These are phyloP conservation scores for Ophiostoma sp. DNA, from an alignment of 2,329 filamentous ascomycete genomes.

Conservation along the genomic window DNA sequence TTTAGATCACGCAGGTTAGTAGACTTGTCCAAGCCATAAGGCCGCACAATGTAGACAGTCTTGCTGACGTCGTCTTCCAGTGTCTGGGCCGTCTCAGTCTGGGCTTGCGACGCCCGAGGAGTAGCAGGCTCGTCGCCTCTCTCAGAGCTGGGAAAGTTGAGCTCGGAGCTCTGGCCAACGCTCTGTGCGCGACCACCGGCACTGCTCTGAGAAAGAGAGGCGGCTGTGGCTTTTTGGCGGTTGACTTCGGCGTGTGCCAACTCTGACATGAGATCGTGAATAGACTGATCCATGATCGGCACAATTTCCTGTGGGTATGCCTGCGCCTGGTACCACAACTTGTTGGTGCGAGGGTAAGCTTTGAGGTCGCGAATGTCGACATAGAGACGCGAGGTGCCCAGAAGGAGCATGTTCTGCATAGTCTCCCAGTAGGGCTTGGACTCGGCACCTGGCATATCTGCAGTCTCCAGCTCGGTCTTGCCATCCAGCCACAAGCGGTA, in stretches of 20 bases:
- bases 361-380: slow-evolving; percentile 85
- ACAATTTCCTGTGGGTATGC: slow-evolving; percentile 95
- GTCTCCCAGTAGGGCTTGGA: slow-evolving; percentile 78
- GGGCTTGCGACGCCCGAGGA: slow-evolving; percentile 39
- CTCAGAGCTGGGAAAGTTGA: slow-evolving; percentile 76
- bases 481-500: slow-evolving; percentile 90
- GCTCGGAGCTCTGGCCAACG: slow-evolving; percentile 59
- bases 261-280: slow-evolving; percentile 91
- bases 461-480: slow-evolving; percentile 68
- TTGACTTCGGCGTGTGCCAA: slow-evolving; percentile 75
- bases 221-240: slow-evolving; percentile 49
- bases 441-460: slow-evolving; percentile 63
- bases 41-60: slow-evolving; percentile 76
- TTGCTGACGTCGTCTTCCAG: slow-evolving; percentile 77
- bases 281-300: slow-evolving; percentile 88
- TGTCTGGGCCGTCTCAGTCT: slow-evolving; percentile 34
- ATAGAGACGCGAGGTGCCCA: slow-evolving; percentile 79
- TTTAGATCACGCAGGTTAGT: slow-evolving; percentile 93
- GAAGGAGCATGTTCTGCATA: slow-evolving; percentile 82
- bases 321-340: slow-evolving; percentile 92
- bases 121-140: slow-evolving; percentile 47
- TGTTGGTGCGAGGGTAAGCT: slow-evolving; percentile 83
- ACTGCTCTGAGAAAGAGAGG: slow-evolving; percentile 16
- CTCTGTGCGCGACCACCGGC: slow-evolving; percentile 27
- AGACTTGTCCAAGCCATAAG: slow-evolving; percentile 78